These are phyloP conservation scores for Aspergillus sergii DNA, from an alignment of 2,329 filamentous ascomycete genomes.

Conservation along the genomic window DNA sequence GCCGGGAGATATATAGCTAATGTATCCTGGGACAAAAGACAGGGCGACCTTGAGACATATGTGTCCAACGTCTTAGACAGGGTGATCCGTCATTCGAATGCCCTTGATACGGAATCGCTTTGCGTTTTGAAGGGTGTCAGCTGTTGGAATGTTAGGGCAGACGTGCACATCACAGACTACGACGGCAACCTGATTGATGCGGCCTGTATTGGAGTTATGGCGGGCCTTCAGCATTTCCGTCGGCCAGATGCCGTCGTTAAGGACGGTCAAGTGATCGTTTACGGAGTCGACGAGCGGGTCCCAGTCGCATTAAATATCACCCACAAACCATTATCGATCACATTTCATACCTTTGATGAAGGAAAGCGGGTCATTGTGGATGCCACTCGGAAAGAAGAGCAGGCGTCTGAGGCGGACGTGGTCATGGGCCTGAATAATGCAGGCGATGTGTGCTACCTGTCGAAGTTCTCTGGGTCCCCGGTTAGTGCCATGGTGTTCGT, in stretches of 20 bases:
- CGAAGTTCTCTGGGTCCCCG: conserved; percentile 83
- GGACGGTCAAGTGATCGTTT: conserved; percentile 81
- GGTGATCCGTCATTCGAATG: conserved; percentile 86
- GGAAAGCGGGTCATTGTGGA: conserved; percentile 48
- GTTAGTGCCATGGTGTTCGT: conserved; percentile 79
- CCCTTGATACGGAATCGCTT: conserved; percentile 91
- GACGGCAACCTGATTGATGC: conserved; percentile 90
- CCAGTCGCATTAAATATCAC: conserved; percentile 88
- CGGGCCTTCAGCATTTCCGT: conserved; percentile 86
- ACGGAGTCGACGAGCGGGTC: conserved; percentile 80
- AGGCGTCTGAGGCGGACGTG: conserved; percentile 65
- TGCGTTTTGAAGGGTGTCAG: conserved; percentile 90
- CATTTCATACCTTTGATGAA: conserved; percentile 75
- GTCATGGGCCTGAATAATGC: conserved; percentile 84
- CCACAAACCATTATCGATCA: conserved; percentile 88
- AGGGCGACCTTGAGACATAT: conserved; percentile 80
- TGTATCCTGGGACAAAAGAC: conserved; percentile 47
- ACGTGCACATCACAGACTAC: conserved; percentile 87
- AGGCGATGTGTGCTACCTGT: conserved; percentile 87
- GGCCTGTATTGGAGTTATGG: conserved; percentile 82
- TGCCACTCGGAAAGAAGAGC: conserved; percentile 53
- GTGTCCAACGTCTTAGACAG: conserved; percentile 90
- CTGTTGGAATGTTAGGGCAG: conserved; percentile 87
- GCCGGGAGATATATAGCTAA: neutral
- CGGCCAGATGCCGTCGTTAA: conserved; percentile 87